phyloP scores from a whole-genome alignment of 257 asterid genomes.

The Agastache rugosa region DNA sequence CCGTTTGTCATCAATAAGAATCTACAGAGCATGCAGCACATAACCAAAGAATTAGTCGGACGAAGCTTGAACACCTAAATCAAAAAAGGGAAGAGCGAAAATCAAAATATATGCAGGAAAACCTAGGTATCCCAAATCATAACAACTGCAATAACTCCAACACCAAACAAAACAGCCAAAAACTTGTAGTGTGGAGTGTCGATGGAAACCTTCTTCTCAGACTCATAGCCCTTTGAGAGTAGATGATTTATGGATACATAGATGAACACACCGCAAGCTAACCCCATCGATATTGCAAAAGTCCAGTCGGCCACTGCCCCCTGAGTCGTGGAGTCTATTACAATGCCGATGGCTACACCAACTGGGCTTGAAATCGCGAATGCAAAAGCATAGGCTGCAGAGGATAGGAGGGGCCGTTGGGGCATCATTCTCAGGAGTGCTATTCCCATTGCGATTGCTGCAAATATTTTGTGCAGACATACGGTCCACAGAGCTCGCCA shows the following conservation, averaged over 20 bases:
- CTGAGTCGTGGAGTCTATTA: slow-evolving; percentile 79
- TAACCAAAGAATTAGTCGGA: too few species aligned
- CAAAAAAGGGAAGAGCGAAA: background rate
- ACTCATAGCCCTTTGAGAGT: slow-evolving; percentile 70
- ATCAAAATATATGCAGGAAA: too few species aligned
- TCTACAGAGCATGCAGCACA: background rate
- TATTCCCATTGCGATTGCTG: slow-evolving; percentile 95
- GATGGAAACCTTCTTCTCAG: slow-evolving; percentile 46
- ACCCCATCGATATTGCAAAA: slow-evolving; percentile 84
- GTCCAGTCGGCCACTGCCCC: slow-evolving; percentile 87
- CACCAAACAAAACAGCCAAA: slow-evolving; percentile 71
- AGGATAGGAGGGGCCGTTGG: slow-evolving; percentile 74
- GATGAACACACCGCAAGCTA: slow-evolving; percentile 88
- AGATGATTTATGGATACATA: slow-evolving; percentile 85
- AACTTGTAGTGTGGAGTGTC: slow-evolving; percentile 62
- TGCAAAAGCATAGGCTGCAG: slow-evolving; percentile 75
- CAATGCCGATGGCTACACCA: slow-evolving; percentile 82
- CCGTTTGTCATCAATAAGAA: background rate
- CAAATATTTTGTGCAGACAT: slow-evolving; percentile 83
- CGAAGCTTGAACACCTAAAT: background rate
- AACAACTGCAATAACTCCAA: slow-evolving; percentile 84
- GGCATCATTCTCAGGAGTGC: slow-evolving; percentile 95
- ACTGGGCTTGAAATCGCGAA: slow-evolving; percentile 87
- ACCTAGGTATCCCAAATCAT: slow-evolving; percentile 91
- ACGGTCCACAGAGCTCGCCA: slow-evolving; percentile 96